These are phyloP conservation scores for Dissophora ornata DNA, from an alignment of 192 early-diverging fungal genomes.

Conservation along the genomic window DNA sequence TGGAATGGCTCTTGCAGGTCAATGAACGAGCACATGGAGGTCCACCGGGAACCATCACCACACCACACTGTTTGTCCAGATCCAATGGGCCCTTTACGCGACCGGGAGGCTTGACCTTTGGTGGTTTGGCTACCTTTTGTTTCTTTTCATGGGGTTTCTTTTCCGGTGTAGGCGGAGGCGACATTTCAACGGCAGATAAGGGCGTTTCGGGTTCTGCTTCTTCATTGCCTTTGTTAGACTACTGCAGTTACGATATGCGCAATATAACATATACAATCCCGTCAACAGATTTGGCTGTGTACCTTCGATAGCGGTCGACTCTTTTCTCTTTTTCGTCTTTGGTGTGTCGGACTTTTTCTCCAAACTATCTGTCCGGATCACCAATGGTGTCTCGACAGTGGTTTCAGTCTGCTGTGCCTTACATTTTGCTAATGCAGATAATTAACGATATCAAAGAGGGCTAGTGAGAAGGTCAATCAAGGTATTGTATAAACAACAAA, in stretches of 20 bases:
- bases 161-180: constrained; percentile 40
- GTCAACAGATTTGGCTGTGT: neutral
- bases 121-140: constrained; percentile 67
- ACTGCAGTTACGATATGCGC: too few species aligned
- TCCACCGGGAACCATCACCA: constrained; percentile 67
- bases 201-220: constrained; percentile 30
- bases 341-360: constrained; percentile 38
- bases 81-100: constrained; percentile 80
- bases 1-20: constrained; percentile 96
- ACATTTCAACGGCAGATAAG: constrained; percentile 43
- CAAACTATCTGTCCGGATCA: constrained; percentile 29
- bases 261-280: neutral
- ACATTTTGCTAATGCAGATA: constrained; percentile 24
- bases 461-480: too few species aligned
- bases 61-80: constrained; percentile 93
- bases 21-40: constrained; percentile 85
- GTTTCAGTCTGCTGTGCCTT: constrained; percentile 14
- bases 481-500: neutral
- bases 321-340: constrained; percentile 46
- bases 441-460: too few species aligned
- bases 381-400: constrained; percentile 9
- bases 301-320: constrained; percentile 38
- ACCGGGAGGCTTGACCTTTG: constrained; percentile 62
- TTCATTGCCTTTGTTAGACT: neutral
- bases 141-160: constrained; percentile 58